Base-by-base conservation (phyloP, 225 moss, liverwort and hornwort genomes). In the Pseudoscleropodium purum region DNA sequence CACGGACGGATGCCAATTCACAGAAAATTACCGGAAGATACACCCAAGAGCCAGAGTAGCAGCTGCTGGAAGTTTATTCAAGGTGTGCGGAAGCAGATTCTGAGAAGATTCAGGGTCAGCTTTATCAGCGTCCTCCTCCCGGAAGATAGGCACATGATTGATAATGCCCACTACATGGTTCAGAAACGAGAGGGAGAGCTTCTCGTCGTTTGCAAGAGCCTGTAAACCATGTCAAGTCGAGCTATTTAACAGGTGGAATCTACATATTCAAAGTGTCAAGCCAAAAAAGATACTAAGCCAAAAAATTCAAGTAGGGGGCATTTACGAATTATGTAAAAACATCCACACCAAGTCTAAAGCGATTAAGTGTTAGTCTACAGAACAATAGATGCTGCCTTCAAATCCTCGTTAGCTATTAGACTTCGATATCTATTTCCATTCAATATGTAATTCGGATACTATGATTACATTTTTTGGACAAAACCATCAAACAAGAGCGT, bases 41-140 rank as follows among this genome's bases (percentile, higher is more conserved):
- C 96, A 95, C 84, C 96, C 99, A 86, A 99, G 95, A 36, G 99
- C 97, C 74, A 99, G 89, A 87, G 99, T 99, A 74, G 97, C 96
- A 73, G 97, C 95, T 88, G 92, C 91, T 84, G 97, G 99, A 90
- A 96, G 92, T 83, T 95, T 93, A 88, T 95, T 95, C 86, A 99
- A 89, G 68, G 94, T 92, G 54, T 91, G 91, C 60, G 93, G 88
- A 83, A 88, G 73, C 76, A 93, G 85, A 85, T 89, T 92, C 82
- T 93, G 96, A 87, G 94, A 90, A 82, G 92, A 86, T 67, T 91
- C 91, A 25, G 93, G 86, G 70, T 94, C 91, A 60, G 94, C 93
- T 85, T 96, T 97, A 84, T 96, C 95, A 85, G 94, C 88, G 79
- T 99, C 95, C 60, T 94, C 96, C 78, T 96, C 93, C 86, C 94